Percentiles rank a stretch among this genome's conserved stretches.
Evolutionary conservation across 2,329 filamentous ascomycete species (phyloP).

Genomic region (Apiospora rasikravindrae): DNA sequence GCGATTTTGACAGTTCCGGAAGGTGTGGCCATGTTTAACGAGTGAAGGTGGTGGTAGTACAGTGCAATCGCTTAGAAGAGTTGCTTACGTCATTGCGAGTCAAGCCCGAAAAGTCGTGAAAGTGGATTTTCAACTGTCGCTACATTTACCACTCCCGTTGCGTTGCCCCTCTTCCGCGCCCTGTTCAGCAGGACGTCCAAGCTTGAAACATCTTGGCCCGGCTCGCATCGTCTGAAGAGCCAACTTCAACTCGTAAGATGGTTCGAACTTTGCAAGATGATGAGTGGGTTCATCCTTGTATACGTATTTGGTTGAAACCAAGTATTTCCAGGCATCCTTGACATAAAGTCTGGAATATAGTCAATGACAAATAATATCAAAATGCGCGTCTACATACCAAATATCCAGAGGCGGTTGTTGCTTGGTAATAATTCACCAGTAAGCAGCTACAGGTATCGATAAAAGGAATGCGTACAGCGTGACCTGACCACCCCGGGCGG

Average conservation of each 20-base stretch:
- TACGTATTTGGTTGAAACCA: neutral
- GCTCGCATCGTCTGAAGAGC: neutral
- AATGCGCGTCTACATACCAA: neutral
- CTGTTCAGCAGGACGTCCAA: constrained; percentile 1
- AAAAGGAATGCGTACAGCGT: neutral
- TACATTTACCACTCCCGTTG: neutral
- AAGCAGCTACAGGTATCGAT: neutral
- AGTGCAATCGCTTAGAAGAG: constrained; percentile 5
- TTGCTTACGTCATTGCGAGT: constrained; percentile 14
- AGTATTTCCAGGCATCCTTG: too few relatives aligned
- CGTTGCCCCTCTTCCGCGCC: neutral
- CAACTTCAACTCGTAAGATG: neutral
- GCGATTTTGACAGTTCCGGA: constrained; percentile 29
- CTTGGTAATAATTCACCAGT: neutral
- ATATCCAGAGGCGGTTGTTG: neutral
- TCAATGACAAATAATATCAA: neutral
- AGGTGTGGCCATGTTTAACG: neutral
- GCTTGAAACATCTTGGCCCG: neutral
- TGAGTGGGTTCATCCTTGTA: neutral
- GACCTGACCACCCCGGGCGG: neutral
- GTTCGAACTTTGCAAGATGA: neutral
- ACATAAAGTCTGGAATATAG: neutral
- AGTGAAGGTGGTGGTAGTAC: neutral
- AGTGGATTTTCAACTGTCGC: neutral
- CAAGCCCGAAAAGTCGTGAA: neutral